Percentiles rank a stretch among this genome's conserved stretches.
Conservation (phyloP, 2,329 filamentous ascomycete genomes). For the Cercospora sp. region DNA sequence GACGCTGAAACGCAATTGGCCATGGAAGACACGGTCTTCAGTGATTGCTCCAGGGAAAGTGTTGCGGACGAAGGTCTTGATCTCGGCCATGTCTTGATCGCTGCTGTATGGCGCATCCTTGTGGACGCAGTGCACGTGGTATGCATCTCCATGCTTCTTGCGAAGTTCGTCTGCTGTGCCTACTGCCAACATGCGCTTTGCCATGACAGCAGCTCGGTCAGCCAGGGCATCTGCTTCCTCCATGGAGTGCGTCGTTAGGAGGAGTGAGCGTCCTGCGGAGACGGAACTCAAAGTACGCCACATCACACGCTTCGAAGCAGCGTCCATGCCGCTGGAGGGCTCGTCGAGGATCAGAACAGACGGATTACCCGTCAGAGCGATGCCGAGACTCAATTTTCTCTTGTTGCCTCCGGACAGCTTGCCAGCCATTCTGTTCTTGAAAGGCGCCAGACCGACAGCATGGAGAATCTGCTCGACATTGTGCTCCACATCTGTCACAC, state of each 20-base stretch:
- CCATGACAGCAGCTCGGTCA: slow-evolving; percentile 80
- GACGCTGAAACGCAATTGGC: slow-evolving; percentile 82
- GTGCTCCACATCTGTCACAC: slow-evolving; percentile 71
- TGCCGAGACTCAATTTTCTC: slow-evolving; percentile 84
- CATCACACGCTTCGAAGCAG: slow-evolving; percentile 87
- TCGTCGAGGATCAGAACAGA: slow-evolving; percentile 86
- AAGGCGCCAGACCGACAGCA: slow-evolving; percentile 74
- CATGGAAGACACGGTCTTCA: slow-evolving; percentile 76
- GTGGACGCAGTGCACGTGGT: slow-evolving; percentile 80
- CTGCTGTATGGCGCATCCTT: slow-evolving; percentile 71
- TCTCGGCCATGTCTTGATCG: slow-evolving; percentile 64
- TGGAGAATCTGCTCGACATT: slow-evolving; percentile 78
- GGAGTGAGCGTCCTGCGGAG: slow-evolving; percentile 73
- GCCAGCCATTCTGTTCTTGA: slow-evolving; percentile 71
- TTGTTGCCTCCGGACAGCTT: slow-evolving; percentile 89
- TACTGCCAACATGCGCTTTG: slow-evolving; percentile 79
- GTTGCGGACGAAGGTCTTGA: slow-evolving; percentile 65
- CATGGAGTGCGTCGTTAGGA: slow-evolving; percentile 93
- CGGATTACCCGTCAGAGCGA: slow-evolving; percentile 90
- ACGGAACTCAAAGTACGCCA: slow-evolving; percentile 80
- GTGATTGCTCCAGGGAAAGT: slow-evolving; percentile 66
- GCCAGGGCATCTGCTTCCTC: slow-evolving; percentile 91
- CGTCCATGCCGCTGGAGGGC: slow-evolving; percentile 84
- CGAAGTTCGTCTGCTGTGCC: slow-evolving; percentile 74
- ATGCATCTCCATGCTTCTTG: slow-evolving; percentile 71